phyloP scores from a whole-genome alignment of 148 eudicot species.

The Gaultheria prostrata region DNA sequence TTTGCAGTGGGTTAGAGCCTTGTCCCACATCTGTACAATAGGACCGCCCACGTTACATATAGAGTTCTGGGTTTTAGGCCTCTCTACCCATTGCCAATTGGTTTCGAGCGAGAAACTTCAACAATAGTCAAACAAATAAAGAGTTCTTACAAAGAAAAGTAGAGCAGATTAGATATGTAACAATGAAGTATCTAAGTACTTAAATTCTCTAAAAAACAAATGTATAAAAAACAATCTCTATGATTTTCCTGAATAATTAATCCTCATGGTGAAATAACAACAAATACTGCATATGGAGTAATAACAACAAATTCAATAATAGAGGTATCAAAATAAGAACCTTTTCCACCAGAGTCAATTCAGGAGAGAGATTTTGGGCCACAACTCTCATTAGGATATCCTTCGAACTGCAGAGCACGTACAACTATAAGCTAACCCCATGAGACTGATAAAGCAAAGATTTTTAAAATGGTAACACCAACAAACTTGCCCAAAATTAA shows the following conservation, averaged over 20 bases:
- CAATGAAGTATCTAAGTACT: background rate
- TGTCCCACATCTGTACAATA: background rate
- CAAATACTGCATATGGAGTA: background rate
- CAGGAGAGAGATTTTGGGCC: slow-evolving; percentile 83
- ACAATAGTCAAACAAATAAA: background rate
- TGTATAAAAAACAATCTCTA: background rate
- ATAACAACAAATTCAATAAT: background rate
- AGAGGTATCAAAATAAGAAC: slow-evolving; percentile 30
- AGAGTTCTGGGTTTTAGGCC: background rate
- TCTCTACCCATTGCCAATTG: background rate
- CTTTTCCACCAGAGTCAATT: slow-evolving; percentile 84
- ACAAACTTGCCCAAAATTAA: slow-evolving; percentile 6
- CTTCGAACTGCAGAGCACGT: slow-evolving; percentile 59
- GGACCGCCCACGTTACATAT: background rate
- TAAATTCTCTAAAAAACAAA: background rate
- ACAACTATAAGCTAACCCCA: slow-evolving; percentile 4
- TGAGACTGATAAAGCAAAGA: background rate
- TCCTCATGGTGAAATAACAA: slow-evolving; percentile 4
- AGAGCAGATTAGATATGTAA: background rate
- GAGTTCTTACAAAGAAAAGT: too few relatives aligned
- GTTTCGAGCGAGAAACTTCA: background rate
- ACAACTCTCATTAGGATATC: slow-evolving; percentile 94
- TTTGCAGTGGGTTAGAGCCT: background rate
- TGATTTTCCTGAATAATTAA: background rate
- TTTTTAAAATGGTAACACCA: background rate